Evolutionary conservation across 1,139 yeast genomes (phyloP).

Genomic region (Suhomyces kunorum): DNA sequence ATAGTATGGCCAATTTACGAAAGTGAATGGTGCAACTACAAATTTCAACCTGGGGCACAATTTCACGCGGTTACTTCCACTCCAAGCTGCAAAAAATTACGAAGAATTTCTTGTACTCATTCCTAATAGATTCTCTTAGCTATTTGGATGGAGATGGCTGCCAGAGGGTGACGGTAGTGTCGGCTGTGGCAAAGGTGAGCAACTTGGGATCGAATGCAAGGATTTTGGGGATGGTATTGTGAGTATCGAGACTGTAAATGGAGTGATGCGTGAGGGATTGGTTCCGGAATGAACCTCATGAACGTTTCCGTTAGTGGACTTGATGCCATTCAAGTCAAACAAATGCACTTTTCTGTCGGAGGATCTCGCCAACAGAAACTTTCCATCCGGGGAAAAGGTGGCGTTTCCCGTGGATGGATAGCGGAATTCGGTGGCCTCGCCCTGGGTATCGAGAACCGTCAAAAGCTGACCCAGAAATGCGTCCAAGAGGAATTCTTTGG

Average conservation of each 20-base stretch:
- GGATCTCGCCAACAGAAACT: constrained; percentile 56
- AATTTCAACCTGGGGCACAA: no score
- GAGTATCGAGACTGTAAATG: constrained; percentile 28
- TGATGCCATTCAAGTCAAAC: constrained; percentile 58
- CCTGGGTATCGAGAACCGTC: constrained; percentile 40
- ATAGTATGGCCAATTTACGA: no score
- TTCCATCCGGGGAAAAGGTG: constrained; percentile 81
- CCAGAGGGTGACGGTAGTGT: constrained; percentile 51
- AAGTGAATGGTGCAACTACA: no score
- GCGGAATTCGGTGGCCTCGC: constrained; percentile 25
- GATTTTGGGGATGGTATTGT: constrained; percentile 55
- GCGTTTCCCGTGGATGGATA: constrained; percentile 63
- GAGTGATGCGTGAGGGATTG: constrained; percentile 26
- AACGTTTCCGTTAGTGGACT: constrained; percentile 29
- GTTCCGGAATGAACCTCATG: constrained; percentile 19
- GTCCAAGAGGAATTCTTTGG: constrained; percentile 62
- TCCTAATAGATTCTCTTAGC: no score
- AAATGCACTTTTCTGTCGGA: constrained; percentile 57
- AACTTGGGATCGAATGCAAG: constrained; percentile 77
- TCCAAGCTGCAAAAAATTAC: no score
- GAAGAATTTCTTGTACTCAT: no score
- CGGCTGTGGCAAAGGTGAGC: constrained; percentile 80
- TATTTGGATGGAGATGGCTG: constrained; percentile 17
- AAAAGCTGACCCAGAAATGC: constrained; percentile 66
- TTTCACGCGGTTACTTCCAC: no score